These are phyloP conservation scores for Cladosporium sp. DNA, from an alignment of 2,329 filamentous ascomycete species.

Conservation along the genomic window DNA sequence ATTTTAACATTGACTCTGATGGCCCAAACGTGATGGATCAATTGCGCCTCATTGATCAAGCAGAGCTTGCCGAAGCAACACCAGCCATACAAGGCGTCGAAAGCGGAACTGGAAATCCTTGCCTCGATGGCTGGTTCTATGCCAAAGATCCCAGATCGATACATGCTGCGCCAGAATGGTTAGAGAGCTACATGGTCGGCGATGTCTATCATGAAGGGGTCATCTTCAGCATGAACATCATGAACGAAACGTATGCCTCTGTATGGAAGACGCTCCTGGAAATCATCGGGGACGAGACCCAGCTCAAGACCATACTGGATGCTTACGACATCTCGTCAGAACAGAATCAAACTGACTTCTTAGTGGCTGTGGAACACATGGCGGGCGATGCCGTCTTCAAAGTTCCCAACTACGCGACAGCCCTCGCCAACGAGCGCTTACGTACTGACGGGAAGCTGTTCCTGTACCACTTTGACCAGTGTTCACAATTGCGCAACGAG, in stretches of 20 bases:
- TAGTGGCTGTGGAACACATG: neutral
- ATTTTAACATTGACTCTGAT: neutral
- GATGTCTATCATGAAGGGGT: neutral
- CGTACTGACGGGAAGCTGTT: neutral
- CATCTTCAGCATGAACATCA: constrained; percentile 1
- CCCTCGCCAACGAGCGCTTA: neutral
- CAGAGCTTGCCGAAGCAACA: neutral
- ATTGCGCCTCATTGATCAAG: neutral
- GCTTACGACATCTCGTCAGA: neutral
- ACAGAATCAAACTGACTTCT: neutral
- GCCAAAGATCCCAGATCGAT: neutral
- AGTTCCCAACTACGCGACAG: neutral
- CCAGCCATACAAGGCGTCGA: neutral
- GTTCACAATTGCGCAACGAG: neutral
- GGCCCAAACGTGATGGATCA: neutral
- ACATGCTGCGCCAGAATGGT: neutral
- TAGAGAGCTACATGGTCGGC: neutral
- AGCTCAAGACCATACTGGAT: neutral
- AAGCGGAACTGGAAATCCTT: neutral
- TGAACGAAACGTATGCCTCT: neutral
- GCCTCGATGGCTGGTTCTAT: neutral
- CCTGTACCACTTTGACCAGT: neutral
- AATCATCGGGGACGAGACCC: neutral
- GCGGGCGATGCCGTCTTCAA: neutral
- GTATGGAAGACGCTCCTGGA: neutral